Conservation (phyloP, 805 yeast species). For the Ogataea allantospora region DNA sequence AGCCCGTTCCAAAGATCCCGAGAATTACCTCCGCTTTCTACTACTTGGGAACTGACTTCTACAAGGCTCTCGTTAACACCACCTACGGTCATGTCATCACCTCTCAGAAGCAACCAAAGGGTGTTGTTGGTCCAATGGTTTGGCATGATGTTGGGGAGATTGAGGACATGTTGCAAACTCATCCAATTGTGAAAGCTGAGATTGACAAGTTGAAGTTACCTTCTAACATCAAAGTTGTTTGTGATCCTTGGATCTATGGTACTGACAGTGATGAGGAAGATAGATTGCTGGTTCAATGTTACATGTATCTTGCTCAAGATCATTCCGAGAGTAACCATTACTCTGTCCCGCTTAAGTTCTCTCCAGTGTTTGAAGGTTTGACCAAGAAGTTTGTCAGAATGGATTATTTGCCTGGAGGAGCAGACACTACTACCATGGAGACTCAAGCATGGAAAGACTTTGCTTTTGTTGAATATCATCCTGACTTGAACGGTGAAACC, state of each 20-base stretch:
- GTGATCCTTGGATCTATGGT: constrained; percentile 88
- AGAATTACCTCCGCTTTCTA: constrained; percentile 69
- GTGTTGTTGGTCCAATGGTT: constrained; percentile 68
- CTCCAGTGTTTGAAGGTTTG: constrained; percentile 68
- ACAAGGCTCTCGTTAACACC: constrained; percentile 71
- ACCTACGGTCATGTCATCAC: constrained; percentile 62
- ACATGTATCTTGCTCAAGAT: constrained; percentile 66
- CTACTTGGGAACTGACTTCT: constrained; percentile 51
- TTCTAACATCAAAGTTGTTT: constrained; percentile 47
- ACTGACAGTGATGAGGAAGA: constrained; percentile 55
- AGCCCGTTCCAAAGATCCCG: constrained; percentile 54
- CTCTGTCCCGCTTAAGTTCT: constrained; percentile 69
- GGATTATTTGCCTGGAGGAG: constrained; percentile 72
- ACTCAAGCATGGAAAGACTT: constrained; percentile 63
- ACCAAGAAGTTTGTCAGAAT: constrained; percentile 63
- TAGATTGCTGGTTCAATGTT: constrained; percentile 65
- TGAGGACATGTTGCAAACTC: constrained; percentile 49
- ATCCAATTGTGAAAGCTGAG: constrained; percentile 65
- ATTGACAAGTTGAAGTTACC: constrained; percentile 67
- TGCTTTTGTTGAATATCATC: constrained; percentile 68
- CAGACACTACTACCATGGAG: constrained; percentile 53
- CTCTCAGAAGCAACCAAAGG: constrained; percentile 53
- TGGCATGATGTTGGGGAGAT: constrained; percentile 58
- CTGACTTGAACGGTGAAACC: constrained; percentile 60
- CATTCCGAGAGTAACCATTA: constrained; percentile 76